Base-by-base conservation (phyloP, 352 stramenopile species). In the Synura sp. region DNA sequence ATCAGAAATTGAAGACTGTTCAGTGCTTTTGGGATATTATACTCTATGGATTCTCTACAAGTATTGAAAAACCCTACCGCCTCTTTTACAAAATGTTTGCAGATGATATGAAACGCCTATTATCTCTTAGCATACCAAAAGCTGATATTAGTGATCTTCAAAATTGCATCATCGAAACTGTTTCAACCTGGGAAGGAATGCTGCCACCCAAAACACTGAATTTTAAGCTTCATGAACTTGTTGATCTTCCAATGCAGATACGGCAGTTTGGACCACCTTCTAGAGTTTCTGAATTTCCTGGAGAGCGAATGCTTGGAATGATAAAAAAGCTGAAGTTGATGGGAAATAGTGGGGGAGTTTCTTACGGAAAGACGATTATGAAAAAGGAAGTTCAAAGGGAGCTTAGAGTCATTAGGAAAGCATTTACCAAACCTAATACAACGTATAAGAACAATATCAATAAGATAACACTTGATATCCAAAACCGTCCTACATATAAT, bases 291-390 rank as follows among this genome's bases (percentile, higher is more conserved):
- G 53, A 67, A 67, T 67, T 67, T 67, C 53, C 53, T 67, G 53
- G 53, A 67, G 53, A 67, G 53, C 53, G 53, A 67, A 67, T 67
- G 53, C 53, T 67, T 67, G 53, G 53, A 67, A 67, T 67, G 53
- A 67, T 67, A 67, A 67, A 67, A 67, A 67, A 67, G 53, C 53
- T 67, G 53, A 67, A 67, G 53, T 67, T 67, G 53, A 67, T 67
- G 53, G 53, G 53, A 67, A 67, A 67, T 67, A 67, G 53, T 67
- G 53, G 53, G 53, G 53, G 53, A 67, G 53, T 67, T 67, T 67
- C 53, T 67, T 67, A 67, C 53, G 53, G 53, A 67, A 67, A 67
- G 53, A 67, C 53, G 53, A 67, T 67, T 67, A 67, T 67, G 53
- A 67, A 67, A 67, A 67, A 67, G 53, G 53, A 67, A 67, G 53